Base-by-base conservation (phyloP, 1,284 basidiomycete genomes). In the Stereum hirsutum region DNA sequence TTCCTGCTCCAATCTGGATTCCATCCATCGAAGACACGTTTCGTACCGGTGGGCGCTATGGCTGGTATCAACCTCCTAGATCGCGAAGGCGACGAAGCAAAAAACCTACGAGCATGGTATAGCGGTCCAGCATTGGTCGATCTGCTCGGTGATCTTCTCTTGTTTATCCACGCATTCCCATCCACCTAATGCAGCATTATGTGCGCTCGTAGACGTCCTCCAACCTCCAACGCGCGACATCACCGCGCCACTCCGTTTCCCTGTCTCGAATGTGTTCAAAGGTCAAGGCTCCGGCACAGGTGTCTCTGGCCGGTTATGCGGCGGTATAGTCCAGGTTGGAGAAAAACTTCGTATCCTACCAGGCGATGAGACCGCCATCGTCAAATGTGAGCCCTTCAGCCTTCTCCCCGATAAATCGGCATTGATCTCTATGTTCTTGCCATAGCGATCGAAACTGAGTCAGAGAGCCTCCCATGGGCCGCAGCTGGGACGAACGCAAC, bases 221-320 rank as follows among this genome's bases (percentile, higher is more conserved):
- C 83, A 89, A 45, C 87, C 91, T 0, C 94, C 94, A 0, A 61
- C 69, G 4, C 74, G 95, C 35, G 84, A 89, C 42, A 78, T 94
- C 45, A 73, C 75, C 6, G 72, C 79, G 0, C 84, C 94, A 0
- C 62, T 97, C 28, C 78, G 96, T 19, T 73, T 98, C 44, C 95
- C 95, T 0, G 77, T 99, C 17, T 88, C 91, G 11, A 99, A 99
- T 59, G 90, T 98, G 2, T 99, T 96, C 74, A 92, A 85, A 61
- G 89, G 89, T 20, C 80, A 86, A 54, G 78, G 84, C 6, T 81
- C 88, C 4, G 89, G 89, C 14, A 77, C 81, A 1, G 89, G 83
- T 1, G 81, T 96, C 0, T 78, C 85, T 20, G 96, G 95, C n/a
- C 71, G 94, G 27, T 67, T 99, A 26, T 87, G 85, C 46, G 81